Evolutionary conservation across 78 protist species (phyloP).

Genomic region (slime mould (Dictyostelium discoideum)): dicty_2.7 NC_007091.3:4307001-4307500

Average conservation of each 20-base stretch:
- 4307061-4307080: neutral
- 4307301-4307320: neutral
- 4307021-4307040: neutral
- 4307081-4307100: neutral
- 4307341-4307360: neutral
- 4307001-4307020: neutral
- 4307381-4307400: neutral
- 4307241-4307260: neutral
- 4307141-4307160: neutral
- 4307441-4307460: neutral
- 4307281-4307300: neutral
- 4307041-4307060: neutral
- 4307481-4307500: neutral
- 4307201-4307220: neutral
- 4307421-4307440: neutral
- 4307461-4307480: neutral
- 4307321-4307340: neutral
- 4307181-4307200: neutral
- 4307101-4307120: neutral
- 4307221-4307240: no score
- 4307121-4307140: neutral
- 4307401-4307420: neutral
- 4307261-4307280: neutral
- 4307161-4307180: neutral
- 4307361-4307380: neutral